Conservation (phyloP, 2,329 filamentous ascomycete species). For the Diaporthe australafricana region DNA sequence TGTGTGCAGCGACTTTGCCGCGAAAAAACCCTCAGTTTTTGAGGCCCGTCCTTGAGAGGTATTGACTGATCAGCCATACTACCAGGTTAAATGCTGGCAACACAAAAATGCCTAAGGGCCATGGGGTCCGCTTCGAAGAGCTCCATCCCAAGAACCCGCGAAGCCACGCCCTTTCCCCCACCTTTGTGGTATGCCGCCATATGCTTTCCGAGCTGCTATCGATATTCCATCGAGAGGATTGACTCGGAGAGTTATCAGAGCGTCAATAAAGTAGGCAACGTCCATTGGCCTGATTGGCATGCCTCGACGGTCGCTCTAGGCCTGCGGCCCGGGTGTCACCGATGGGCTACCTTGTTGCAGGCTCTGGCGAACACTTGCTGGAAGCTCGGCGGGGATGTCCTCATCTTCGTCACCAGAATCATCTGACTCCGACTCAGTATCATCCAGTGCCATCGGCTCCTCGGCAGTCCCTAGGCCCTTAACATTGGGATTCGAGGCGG, state of each 20-base stretch:
- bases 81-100: no score
- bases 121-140: neutral
- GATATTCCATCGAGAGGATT: no score
- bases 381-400: slow-evolving; percentile 49
- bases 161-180: neutral
- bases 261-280: neutral
- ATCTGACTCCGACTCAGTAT: slow-evolving; percentile 44
- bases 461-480: slow-evolving; percentile 18
- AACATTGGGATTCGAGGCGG: neutral
- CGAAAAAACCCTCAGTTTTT: neutral
- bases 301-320: no score
- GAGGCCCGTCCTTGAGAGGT: neutral
- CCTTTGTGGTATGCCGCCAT: neutral
- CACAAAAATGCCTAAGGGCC: no score
- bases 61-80: no score
- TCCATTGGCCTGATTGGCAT: neutral
- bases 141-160: neutral
- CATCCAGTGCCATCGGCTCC: slow-evolving; percentile 35
- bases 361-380: slow-evolving; percentile 45
- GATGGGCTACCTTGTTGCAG: slow-evolving; percentile 34
- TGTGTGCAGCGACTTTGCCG: no score
- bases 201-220: neutral
- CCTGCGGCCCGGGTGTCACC: slow-evolving; percentile 1
- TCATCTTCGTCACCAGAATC: slow-evolving; percentile 43
- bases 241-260: no score